These are phyloP conservation scores for Leishmania turanica DNA, from an alignment of 208 protist genomes.

Conservation along the genomic window DNA sequence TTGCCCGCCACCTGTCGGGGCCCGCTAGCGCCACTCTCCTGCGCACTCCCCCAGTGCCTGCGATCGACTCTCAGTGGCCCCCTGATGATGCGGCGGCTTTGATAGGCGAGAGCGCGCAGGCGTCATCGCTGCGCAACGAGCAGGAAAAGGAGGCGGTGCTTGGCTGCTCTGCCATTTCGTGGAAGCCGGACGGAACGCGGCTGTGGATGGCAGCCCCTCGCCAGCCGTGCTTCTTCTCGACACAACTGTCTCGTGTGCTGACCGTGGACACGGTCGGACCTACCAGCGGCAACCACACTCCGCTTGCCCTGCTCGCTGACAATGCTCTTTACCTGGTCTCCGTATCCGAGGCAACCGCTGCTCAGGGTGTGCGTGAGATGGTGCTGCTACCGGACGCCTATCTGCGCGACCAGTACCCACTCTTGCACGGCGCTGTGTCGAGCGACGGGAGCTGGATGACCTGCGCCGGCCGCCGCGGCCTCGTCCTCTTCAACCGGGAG, in stretches of 20 bases:
- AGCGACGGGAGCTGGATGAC: constrained; percentile 44
- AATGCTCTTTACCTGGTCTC: constrained; percentile 37
- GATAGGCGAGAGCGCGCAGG: background rate
- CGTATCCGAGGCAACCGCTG: constrained; percentile 15
- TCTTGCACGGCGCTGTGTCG: constrained; percentile 62
- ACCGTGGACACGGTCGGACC: constrained; percentile 32
- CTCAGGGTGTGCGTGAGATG: constrained; percentile 24
- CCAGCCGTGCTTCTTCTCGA: constrained; percentile 25
- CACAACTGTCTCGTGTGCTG: constrained; percentile 40
- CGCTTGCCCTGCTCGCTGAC: constrained; percentile 37
- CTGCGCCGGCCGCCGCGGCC: constrained; percentile 48
- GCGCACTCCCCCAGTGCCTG: constrained; percentile 8
- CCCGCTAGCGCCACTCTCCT: constrained; percentile 17
- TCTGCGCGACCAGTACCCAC: constrained; percentile 52
- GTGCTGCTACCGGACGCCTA: constrained; percentile 39
- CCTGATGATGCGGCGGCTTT: background rate
- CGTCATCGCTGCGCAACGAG: background rate
- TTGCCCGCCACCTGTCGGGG: constrained; percentile 38
- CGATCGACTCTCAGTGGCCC: background rate
- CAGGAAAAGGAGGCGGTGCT: background rate
- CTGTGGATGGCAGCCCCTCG: constrained; percentile 39
- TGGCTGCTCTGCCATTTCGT: constrained; percentile 34
- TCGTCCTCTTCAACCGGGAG: constrained; percentile 44
- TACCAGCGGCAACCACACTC: constrained; percentile 35
- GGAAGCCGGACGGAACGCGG: constrained; percentile 32